Conservation (phyloP, 2,329 filamentous ascomycete genomes). For the Pseudogymnoascus sp. region DNA sequence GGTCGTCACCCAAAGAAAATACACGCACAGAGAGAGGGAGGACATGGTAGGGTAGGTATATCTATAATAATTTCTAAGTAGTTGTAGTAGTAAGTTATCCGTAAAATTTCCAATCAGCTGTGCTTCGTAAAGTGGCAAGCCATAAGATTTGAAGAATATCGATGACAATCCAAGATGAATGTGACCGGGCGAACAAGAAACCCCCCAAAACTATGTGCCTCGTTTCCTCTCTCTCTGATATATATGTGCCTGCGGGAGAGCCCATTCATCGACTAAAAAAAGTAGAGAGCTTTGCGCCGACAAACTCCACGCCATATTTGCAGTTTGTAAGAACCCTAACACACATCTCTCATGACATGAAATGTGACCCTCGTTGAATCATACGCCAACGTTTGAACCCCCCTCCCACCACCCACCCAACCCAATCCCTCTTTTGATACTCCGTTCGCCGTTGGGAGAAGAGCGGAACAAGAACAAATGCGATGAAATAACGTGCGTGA, state of each 20-base stretch:
- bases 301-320: slow-evolving; percentile 7
- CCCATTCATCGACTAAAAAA: not conserved
- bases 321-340: not conserved
- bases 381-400: slow-evolving; percentile 2
- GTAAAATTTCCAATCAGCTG: slow-evolving; percentile 1
- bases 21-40: not conserved
- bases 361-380: slow-evolving; percentile 1
- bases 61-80: slow-evolving; percentile 8
- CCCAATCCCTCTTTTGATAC: slow-evolving; percentile 8
- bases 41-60: not conserved
- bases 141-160: not conserved
- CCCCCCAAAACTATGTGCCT: slow-evolving; percentile 4
- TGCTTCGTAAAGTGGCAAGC: not conserved
- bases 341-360: slow-evolving; percentile 6
- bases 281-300: not conserved
- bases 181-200: not conserved
- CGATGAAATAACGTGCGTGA: slow-evolving; percentile 3
- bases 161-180: not conserved
- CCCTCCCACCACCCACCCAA: not conserved
- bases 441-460: slow-evolving; percentile 7
- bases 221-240: not conserved
- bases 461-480: slow-evolving; percentile 7
- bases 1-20: not conserved
- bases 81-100: not conserved
- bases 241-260: slow-evolving; percentile 2